Base-by-base conservation (phyloP, 2,329 filamentous ascomycete species). In the Zasmidium cellare region DNA sequence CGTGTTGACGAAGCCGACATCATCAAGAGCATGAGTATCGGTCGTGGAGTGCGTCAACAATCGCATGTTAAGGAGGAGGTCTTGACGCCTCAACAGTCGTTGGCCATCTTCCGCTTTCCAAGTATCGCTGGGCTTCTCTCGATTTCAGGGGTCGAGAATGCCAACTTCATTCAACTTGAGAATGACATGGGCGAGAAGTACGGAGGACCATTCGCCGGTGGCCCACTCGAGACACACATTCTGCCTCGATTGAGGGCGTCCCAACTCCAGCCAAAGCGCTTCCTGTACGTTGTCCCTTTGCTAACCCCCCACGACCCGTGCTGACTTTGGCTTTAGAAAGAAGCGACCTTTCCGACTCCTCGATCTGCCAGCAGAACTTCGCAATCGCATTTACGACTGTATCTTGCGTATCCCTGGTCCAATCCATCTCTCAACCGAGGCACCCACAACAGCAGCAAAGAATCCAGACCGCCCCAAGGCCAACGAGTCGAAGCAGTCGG, bases 181-280 rank as follows among this genome's bases (percentile, higher is more conserved):
- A 7, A 56, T 51, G 5, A 20, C 16, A 28, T 45, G 5, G 31
- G 38, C 12, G 47, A 54, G 7, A 49, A 59, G 22, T n/a, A 19
- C 3, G 63, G 65, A n/a, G 70, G 70, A 11, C 61, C 68, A 1
- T 65, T 72, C 28, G 58, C 62, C 0, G 67, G 63, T 1, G 70
- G 70, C 2, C 31, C 69, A 1, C 58, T 72, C 1, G 64, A 69
- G 41, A 71, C 66, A 0, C n/a, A 65, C 0, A 59, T 73, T 9
- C 56, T 61, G 14, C 55, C 58, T n/a, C 35, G n/a, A 41, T 14
- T 41, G 35, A 41, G 35, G n/a, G 35, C 35, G 3, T 41, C 35
- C 7, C 25, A 28, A 11, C 12, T 41, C 12, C 35, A 9, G 35
- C 35, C 11, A 14, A 41, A 41, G 35, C 35, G 35, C 11, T 41